Base-by-base conservation (phyloP, 805 yeast species). In the Candida glaebosa region DNA sequence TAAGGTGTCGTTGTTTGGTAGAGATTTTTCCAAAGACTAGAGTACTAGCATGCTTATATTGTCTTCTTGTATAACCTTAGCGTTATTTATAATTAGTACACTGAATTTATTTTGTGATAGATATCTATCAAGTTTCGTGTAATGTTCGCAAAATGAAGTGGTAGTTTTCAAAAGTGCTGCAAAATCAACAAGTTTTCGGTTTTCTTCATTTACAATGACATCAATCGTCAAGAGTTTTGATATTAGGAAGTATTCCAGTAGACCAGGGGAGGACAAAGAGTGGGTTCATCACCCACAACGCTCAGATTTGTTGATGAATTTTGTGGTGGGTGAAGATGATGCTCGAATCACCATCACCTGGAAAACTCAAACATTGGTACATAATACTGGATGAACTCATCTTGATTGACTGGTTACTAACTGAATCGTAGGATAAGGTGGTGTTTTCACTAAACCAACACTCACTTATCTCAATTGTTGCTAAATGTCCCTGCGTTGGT, bases 1-100 rank as follows among this genome's bases (percentile, higher is more conserved):
- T 48, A 90, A 89, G 75, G 84, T 87, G 47, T 76, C 81, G 50
- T 69, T 88, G 61, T 87, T 91, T 57, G 98, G 98, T 47, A 86
- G 98, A 73, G 96, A 90, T 66, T 84, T 87, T 54, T 86, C 95
- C 51, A 83, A 91, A 64, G 96, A 86, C 68, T 84, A 46, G 19
- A 10, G n/a, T n/a, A n/a, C n/a, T n/a, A n/a, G n/a, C n/a, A n/a
- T n/a, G n/a, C n/a, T n/a, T n/a, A n/a, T n/a, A n/a, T n/a, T n/a
- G n/a, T n/a, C n/a, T n/a, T n/a, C n/a, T n/a, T n/a, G n/a, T n/a
- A n/a, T n/a, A n/a, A n/a, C n/a, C n/a, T n/a, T n/a, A n/a, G n/a
- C n/a, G n/a, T n/a, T n/a, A n/a, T n/a, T n/a, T n/a, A n/a, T n/a
- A n/a, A n/a, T n/a, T n/a, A n/a, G n/a, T n/a, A n/a, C n/a, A n/a